Conservation (phyloP, 805 yeast species). For the Saccharomycopsis fodiens region DNA sequence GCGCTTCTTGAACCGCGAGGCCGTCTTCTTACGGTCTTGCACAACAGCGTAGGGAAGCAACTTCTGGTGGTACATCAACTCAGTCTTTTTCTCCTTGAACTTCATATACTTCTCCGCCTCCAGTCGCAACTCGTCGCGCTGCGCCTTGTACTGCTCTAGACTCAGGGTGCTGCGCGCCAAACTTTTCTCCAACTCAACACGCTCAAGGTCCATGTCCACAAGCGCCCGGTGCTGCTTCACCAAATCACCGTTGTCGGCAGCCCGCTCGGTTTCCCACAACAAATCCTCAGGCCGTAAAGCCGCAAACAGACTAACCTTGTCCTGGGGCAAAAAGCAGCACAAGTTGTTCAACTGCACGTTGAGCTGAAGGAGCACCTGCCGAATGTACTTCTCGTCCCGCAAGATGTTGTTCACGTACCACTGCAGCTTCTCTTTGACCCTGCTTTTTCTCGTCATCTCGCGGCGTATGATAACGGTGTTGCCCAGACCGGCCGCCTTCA, state of each 20-base stretch:
- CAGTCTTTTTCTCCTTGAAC: conserved; percentile 38
- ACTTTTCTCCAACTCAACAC: conserved; percentile 33
- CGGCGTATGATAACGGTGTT: conserved; percentile 36
- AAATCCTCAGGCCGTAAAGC: conserved; percentile 67
- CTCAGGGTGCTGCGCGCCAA: conserved; percentile 27
- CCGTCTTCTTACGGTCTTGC: conserved; percentile 28
- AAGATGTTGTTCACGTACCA: conserved; percentile 43
- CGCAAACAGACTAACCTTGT: conserved; percentile 89
- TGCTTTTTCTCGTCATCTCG: conserved; percentile 31
- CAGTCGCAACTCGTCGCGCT: conserved; percentile 33
- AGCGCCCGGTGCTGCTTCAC: conserved; percentile 49
- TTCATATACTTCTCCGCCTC: conserved; percentile 43
- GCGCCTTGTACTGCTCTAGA: conserved; percentile 24
- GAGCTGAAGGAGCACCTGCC: conserved; percentile 35
- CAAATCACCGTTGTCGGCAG: conserved; percentile 59
- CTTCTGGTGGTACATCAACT: conserved; percentile 40
- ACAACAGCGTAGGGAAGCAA: conserved; percentile 42
- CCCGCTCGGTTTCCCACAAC: conserved; percentile 70
- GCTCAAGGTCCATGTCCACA: conserved; percentile 40
- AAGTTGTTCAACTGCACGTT: conserved; percentile 85
- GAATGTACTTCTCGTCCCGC: conserved; percentile 39
- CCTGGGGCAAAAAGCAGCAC: conserved; percentile 94
- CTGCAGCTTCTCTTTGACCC: conserved; percentile 32
- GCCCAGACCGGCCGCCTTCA: conserved; percentile 32
- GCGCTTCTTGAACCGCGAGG: conserved; percentile 23